A percentile compares a stretch with the other conserved stretches of the same genome.
Conservation (phyloP, 768 basidiomycete genomes). For the Leccinum olivaceopallidum region DNA sequence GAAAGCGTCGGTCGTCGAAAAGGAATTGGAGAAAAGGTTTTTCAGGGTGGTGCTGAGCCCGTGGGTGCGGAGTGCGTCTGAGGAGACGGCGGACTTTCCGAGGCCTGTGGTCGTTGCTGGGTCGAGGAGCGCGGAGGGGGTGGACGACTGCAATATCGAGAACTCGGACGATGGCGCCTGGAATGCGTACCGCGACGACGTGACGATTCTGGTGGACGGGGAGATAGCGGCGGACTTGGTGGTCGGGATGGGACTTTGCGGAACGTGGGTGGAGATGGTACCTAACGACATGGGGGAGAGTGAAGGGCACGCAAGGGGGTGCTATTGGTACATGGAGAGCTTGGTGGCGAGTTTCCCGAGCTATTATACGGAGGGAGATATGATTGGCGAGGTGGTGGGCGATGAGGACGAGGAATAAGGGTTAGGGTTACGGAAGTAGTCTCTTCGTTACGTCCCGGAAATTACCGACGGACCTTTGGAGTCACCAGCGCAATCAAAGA, state of each 20-base stretch:
- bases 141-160: constrained; percentile 19
- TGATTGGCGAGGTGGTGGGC: not conserved
- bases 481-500: not conserved
- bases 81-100: constrained; percentile 37
- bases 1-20: constrained; percentile 37
- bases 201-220: constrained; percentile 32
- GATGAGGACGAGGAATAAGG: constrained; percentile 6
- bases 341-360: constrained; percentile 51
- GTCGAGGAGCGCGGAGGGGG: constrained; percentile 24
- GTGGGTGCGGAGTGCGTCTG: constrained; percentile 40
- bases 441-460: constrained; percentile 2
- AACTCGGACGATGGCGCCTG: constrained; percentile 24
- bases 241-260: constrained; percentile 35
- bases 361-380: constrained; percentile 37
- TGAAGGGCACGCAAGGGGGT: constrained; percentile 13
- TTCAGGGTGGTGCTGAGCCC: constrained; percentile 52
- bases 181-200: constrained; percentile 34
- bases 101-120: constrained; percentile 34
- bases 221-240: constrained; percentile 15
- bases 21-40: constrained; percentile 42
- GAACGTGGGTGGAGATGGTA: constrained; percentile 37
- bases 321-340: constrained; percentile 61
- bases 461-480: not conserved
- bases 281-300: constrained; percentile 7
- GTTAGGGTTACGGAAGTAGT: not conserved